These are phyloP conservation scores for Candida mattraensis DNA, from an alignment of 805 yeast genomes.

Conservation along the genomic window DNA sequence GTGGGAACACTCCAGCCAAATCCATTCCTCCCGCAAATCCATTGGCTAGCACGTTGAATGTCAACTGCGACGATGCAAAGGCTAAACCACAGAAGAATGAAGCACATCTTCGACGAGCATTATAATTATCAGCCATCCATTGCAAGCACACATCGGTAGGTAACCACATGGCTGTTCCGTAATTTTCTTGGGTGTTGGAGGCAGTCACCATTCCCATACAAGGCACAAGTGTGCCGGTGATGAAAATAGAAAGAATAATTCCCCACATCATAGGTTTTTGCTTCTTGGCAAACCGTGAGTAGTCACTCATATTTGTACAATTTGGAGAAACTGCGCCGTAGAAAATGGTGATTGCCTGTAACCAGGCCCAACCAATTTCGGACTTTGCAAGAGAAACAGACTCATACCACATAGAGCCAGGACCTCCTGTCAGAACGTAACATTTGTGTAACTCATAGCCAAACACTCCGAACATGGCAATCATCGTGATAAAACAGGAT, in stretches of 20 bases:
- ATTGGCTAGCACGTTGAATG: slow-evolving; percentile 47
- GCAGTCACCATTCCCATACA: slow-evolving; percentile 23
- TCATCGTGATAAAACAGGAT: slow-evolving; percentile 11
- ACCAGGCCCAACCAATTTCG: slow-evolving; percentile 40
- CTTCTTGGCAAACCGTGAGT: slow-evolving; percentile 35
- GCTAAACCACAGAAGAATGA: slow-evolving; percentile 29
- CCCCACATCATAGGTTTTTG: slow-evolving; percentile 25
- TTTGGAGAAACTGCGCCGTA: slow-evolving; percentile 31
- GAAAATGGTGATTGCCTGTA: slow-evolving; percentile 38
- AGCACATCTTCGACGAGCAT: slow-evolving; percentile 11
- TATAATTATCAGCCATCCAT: slow-evolving; percentile 26
- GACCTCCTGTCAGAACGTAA: slow-evolving; percentile 9
- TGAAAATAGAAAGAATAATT: slow-evolving; percentile 6
- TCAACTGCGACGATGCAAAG: slow-evolving; percentile 59
- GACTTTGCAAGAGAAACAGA: slow-evolving; percentile 11
- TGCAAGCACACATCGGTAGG: slow-evolving; percentile 39
- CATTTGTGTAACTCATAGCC: slow-evolving; percentile 13
- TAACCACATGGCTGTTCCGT: slow-evolving; percentile 42
- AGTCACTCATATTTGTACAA: slow-evolving; percentile 34
- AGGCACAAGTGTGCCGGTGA: slow-evolving; percentile 24
- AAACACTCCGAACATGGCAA: slow-evolving; percentile 11
- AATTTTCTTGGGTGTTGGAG: slow-evolving; percentile 32
- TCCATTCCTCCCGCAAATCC: slow-evolving; percentile 42
- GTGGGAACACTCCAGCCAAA: slow-evolving; percentile 46
- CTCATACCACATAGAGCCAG: slow-evolving; percentile 15